Conservation (phyloP, 305 asterid species). For the Stenogyne calaminthoides region DNA sequence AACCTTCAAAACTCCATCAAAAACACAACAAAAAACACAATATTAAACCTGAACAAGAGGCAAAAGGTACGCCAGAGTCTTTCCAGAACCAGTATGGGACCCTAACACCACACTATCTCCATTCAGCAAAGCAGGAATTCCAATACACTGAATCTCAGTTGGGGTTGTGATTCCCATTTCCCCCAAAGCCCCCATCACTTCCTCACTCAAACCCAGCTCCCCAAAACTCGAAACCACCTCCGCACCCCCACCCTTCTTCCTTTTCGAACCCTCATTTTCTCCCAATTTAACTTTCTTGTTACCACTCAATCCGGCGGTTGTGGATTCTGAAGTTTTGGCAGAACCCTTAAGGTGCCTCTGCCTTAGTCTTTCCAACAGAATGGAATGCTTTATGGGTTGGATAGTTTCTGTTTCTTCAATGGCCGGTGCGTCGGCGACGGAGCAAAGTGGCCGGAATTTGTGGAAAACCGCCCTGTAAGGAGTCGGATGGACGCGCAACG, state of each 20-base stretch:
- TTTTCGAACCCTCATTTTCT: constrained; percentile 47
- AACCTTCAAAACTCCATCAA: neutral
- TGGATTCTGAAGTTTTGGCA: constrained; percentile 31
- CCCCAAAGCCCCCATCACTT: constrained; percentile 68
- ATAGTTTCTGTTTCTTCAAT: constrained; percentile 38
- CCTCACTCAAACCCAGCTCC: constrained; percentile 86
- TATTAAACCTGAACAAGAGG: constrained; percentile 87
- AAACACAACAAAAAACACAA: neutral
- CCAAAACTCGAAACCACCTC: constrained; percentile 63
- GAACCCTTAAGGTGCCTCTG: constrained; percentile 84
- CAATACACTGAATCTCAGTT: constrained; percentile 93
- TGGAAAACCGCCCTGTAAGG: constrained; percentile 43
- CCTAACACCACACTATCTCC: constrained; percentile 90
- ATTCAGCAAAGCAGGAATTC: constrained; percentile 76
- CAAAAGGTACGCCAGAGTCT: constrained; percentile 93
- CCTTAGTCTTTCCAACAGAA: constrained; percentile 80
- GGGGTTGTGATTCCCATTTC: constrained; percentile 87
- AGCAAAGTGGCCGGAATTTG: constrained; percentile 73
- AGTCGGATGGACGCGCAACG: constrained; percentile 24
- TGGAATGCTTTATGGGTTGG: constrained; percentile 75
- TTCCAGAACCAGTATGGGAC: constrained; percentile 98
- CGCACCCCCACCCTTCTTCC: constrained; percentile 48
- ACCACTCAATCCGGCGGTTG: constrained; percentile 23
- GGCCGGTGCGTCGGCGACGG: constrained; percentile 42
- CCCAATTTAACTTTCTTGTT: constrained; percentile 28